A percentile compares a stretch with the other conserved stretches of the same genome.
phyloP scores from a whole-genome alignment of 2,329 filamentous ascomycete genomes.

The Lasiodiplodia sp. region DNA sequence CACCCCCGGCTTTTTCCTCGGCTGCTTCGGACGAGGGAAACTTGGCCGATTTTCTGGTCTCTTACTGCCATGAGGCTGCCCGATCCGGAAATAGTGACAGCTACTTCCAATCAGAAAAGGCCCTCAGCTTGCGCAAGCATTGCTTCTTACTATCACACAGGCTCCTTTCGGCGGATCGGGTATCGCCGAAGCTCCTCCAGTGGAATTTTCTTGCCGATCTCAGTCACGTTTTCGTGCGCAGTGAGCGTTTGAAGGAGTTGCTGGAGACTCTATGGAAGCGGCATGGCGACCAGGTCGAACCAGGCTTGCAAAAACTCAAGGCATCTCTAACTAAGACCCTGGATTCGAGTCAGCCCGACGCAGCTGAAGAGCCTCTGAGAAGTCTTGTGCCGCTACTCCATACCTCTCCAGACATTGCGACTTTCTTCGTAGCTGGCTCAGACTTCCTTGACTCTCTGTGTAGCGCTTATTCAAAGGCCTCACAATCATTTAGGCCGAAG shows the following conservation, averaged over 20 bases:
- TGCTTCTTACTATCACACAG: constrained; percentile 71
- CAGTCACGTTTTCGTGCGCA: constrained; percentile 71
- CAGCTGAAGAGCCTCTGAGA: constrained; percentile 63
- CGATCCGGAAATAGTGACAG: constrained; percentile 37
- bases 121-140: constrained; percentile 64
- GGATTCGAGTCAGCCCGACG: constrained; percentile 66
- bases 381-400: constrained; percentile 70
- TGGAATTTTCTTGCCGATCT: constrained; percentile 76
- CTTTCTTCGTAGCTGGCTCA: constrained; percentile 79
- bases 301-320: constrained; percentile 67
- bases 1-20: constrained; percentile 63
- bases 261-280: constrained; percentile 61
- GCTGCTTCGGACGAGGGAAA: constrained; percentile 64
- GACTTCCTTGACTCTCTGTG: constrained; percentile 84
- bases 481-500: constrained; percentile 67
- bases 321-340: constrained; percentile 67
- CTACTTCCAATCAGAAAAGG: constrained; percentile 42
- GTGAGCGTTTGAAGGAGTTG: constrained; percentile 59
- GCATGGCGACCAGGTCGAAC: constrained; percentile 59
- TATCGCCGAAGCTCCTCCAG: constrained; percentile 60
- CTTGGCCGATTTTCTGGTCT: constrained; percentile 68
- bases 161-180: constrained; percentile 58
- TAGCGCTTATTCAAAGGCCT: constrained; percentile 69
- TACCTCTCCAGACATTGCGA: constrained; percentile 63
- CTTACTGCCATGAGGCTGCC: constrained; percentile 67